Conservation (phyloP, 1,284 basidiomycete species). For the Amylostereum chailletii region DNA sequence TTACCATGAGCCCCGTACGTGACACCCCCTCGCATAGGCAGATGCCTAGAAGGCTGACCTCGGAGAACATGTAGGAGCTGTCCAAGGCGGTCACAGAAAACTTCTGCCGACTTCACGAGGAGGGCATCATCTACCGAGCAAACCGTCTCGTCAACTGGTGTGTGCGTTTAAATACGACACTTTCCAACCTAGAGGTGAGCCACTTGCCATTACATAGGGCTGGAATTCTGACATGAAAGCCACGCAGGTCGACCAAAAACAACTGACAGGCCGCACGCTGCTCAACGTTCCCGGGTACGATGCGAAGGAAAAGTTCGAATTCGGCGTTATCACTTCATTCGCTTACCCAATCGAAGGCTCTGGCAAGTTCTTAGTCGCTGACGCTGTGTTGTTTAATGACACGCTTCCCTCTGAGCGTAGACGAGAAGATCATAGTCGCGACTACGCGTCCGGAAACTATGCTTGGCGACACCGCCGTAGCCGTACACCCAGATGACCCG, state of each 20-base stretch:
- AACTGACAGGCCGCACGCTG: conserved; percentile 82
- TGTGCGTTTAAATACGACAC: conserved; percentile 89
- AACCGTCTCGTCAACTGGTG: conserved; percentile 99
- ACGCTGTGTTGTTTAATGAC: neutral
- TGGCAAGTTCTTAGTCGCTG: conserved; percentile 30
- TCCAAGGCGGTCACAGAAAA: conserved; percentile 88
- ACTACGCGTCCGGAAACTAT: conserved; percentile 99
- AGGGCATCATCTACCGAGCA: conserved; percentile 91
- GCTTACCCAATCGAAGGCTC: conserved; percentile 87
- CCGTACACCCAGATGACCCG: conserved; percentile 90
- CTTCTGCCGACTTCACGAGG: conserved; percentile 89
- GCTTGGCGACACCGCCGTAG: conserved; percentile 96
- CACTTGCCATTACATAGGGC: neutral
- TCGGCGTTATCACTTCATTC: conserved; percentile 94
- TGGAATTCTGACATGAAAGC: neutral
- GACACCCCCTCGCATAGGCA: no score
- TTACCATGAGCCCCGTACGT: conserved; percentile 89
- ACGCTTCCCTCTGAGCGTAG: conserved; percentile 25
- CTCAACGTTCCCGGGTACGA: conserved; percentile 94
- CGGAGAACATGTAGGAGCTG: conserved; percentile 37
- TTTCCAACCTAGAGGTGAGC: conserved; percentile 88
- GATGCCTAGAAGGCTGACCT: no score
- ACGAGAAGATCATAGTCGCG: conserved; percentile 90
- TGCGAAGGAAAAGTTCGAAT: conserved; percentile 91
- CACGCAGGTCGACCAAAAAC: conserved; percentile 83